Base-by-base conservation (phyloP, 148 eudicot genomes). In the Cornus kousa region DNA sequence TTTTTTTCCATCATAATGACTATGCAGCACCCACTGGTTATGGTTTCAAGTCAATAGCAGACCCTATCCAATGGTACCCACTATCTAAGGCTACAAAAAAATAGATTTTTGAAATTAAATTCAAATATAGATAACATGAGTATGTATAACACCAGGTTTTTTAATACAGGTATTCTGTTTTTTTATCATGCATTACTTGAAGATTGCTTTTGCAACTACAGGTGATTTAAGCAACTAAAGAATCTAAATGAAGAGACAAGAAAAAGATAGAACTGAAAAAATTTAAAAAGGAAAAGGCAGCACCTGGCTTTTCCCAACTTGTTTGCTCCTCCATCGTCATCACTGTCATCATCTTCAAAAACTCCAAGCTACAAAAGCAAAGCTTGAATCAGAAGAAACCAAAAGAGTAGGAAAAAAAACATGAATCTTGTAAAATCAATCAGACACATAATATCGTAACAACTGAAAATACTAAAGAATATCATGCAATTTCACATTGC, bases 261-360 rank as follows among this genome's bases (percentile, higher is more conserved):
- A 16, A 20, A n/a, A 50, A 17, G 17, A 31, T 1, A 28, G 9
- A 68, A 68, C 2, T 2, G 57, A 59, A 33, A 48, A 50, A 19
- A 14, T 22, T 39, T 43, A 43, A 43, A 35, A 43, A 43, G 48
- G 48, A 43, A 43, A 43, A 43, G 8, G 70, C 20, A 72, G 72
- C 68, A 93, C 97, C 94, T 93, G 73, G 85, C 87, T 66, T 83
- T 72, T 48, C 85, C 89, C 74, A 78, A 60, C 55, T 76, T 72
- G 16, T 84, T 82, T 1, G 19, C 77, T 14, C 67, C 86, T 33
- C 78, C 92, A 19, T 89, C 93, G 22, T 83, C 87, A 35, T 83
- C 87, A 53, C 67, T 89, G 62, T 75, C 85, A 23, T 68, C 91
- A 70, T 73, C 87, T 32, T 87, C 95, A 82, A 81, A 88, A 80